These are phyloP conservation scores for Amanita phalloides DNA, from an alignment of 768 basidiomycete genomes.

Conservation along the genomic window DNA sequence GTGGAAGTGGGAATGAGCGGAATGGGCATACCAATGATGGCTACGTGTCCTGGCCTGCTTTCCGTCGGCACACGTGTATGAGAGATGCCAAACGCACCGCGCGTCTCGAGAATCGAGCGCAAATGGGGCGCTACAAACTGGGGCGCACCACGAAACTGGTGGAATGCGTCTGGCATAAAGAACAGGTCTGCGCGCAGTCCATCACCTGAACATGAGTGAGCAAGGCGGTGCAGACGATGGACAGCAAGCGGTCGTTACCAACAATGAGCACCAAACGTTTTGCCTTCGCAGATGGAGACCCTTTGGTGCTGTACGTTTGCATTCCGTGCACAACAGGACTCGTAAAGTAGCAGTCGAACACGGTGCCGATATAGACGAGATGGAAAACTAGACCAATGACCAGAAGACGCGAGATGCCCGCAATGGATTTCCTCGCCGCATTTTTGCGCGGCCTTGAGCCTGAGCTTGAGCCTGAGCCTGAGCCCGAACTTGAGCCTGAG, in stretches of 20 bases:
- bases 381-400: conserved; percentile 68
- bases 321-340: conserved; percentile 77
- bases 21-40: conserved; percentile 54
- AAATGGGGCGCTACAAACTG: conserved; percentile 66
- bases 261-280: conserved; percentile 75
- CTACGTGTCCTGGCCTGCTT: conserved; percentile 81
- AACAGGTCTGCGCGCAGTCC: conserved; percentile 77
- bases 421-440: not conserved
- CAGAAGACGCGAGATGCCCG: conserved; percentile 35
- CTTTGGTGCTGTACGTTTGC: conserved; percentile 36
- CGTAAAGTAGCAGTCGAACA: conserved; percentile 85
- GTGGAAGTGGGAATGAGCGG: not conserved
- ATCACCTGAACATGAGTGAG: conserved; percentile 39
- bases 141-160: conserved; percentile 34
- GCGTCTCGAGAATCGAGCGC: conserved; percentile 48
- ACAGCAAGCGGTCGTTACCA: conserved; percentile 29
- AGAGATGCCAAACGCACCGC: conserved; percentile 76
- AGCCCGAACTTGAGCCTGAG: not conserved
- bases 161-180: conserved; percentile 54
- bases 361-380: conserved; percentile 56
- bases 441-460: not conserved
- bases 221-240: not conserved
- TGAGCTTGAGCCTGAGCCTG: not conserved
- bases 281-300: conserved; percentile 24
- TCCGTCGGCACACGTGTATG: conserved; percentile 86